Evolutionary conservation across 2,329 filamentous ascomycete species (phyloP).

Genomic region (Zasmidium angulare): DNA sequence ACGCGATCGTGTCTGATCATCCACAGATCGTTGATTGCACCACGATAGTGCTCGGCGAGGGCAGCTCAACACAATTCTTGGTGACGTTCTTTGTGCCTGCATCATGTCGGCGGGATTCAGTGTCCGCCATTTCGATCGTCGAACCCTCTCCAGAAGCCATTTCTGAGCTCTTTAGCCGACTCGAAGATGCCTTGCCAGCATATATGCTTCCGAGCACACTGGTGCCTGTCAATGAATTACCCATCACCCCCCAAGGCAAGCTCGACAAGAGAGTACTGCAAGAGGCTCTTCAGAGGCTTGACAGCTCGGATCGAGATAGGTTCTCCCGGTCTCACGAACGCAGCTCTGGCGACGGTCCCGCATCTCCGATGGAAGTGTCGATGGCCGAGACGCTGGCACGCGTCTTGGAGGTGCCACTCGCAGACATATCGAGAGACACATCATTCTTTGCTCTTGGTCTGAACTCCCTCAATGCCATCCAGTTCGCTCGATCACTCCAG

Average conservation of each 20-base stretch:
- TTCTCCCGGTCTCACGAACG: constrained; percentile 36
- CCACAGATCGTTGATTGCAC: constrained; percentile 59
- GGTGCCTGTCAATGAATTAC: constrained; percentile 67
- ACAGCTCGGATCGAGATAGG: constrained; percentile 46
- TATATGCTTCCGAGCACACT: constrained; percentile 81
- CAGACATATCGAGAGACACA: constrained; percentile 60
- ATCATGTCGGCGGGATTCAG: neutral
- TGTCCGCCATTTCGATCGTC: constrained; percentile 2
- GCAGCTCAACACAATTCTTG: constrained; percentile 53
- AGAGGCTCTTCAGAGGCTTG: constrained; percentile 49
- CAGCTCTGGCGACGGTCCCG: constrained; percentile 40
- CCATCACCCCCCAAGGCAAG: constrained; percentile 74
- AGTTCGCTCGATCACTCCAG: constrained; percentile 61
- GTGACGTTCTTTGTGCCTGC: constrained; percentile 68
- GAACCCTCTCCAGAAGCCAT: constrained; percentile 6
- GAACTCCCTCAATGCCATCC: constrained; percentile 66
- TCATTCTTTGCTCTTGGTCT: constrained; percentile 78
- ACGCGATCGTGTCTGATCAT: constrained; percentile 57
- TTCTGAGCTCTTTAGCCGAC: constrained; percentile 51
- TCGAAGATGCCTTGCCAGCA: constrained; percentile 60
- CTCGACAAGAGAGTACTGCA: constrained; percentile 61
- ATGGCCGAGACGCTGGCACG: constrained; percentile 58
- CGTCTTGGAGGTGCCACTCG: constrained; percentile 47
- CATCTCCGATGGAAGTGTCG: constrained; percentile 56
- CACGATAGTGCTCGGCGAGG: constrained; percentile 57